Evolutionary conservation across 148 eudicot genomes (phyloP).

Genomic region (Beta vulgaris): DNA sequence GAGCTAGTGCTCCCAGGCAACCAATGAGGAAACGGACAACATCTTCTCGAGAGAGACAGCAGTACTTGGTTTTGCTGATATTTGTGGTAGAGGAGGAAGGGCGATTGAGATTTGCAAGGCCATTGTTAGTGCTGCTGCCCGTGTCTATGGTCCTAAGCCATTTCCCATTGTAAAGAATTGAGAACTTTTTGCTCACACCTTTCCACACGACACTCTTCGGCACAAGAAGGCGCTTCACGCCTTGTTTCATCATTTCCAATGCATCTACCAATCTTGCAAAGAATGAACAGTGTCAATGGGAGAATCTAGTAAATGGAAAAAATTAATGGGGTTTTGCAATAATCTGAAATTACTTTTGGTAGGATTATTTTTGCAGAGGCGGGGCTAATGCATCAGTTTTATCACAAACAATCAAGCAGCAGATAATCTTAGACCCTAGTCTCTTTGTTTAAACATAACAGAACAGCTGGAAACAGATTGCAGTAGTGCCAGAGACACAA

Average conservation of each 20-base stretch:
- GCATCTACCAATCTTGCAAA: conserved; percentile 88
- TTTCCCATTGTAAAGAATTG: conserved; percentile 74
- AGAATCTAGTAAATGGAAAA: conserved; percentile 5
- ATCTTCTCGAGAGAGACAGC: conserved; percentile 94
- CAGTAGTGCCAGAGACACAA: neutral
- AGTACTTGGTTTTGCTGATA: conserved; percentile 44
- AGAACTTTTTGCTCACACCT: conserved; percentile 90
- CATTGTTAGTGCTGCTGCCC: conserved; percentile 27
- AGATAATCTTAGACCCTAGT: too few species aligned
- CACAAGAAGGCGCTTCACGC: conserved; percentile 84
- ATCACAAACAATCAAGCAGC: neutral
- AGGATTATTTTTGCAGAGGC: neutral
- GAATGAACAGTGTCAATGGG: neutral
- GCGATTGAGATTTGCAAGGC: conserved; percentile 27
- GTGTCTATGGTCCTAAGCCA: conserved; percentile 72
- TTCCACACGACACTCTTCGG: conserved; percentile 77
- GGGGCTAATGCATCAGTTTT: neutral
- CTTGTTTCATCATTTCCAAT: conserved; percentile 93
- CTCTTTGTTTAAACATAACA: neutral
- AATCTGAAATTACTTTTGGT: neutral
- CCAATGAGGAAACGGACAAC: conserved; percentile 86
- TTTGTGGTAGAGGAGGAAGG: conserved; percentile 60
- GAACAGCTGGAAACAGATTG: neutral
- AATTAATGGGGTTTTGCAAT: neutral
- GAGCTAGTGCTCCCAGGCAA: conserved; percentile 96